Evolutionary conservation across 1,284 basidiomycete genomes (phyloP), one percentile per base, ranked within the genome.

Genomic region (Rhodotorula sp.): DNA sequence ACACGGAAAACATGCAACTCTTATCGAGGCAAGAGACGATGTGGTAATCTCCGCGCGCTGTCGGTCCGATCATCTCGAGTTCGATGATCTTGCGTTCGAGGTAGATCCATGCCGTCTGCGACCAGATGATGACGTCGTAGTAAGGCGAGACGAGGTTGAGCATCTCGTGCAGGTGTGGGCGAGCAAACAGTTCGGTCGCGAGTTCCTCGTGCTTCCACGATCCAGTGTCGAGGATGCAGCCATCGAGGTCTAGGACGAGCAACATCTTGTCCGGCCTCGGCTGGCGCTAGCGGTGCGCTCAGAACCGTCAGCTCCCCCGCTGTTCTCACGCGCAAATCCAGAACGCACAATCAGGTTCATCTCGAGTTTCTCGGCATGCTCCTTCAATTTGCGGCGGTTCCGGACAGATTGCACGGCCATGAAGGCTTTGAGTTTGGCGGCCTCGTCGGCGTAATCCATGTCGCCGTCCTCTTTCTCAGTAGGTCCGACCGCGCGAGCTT

Each of bases 1-100:
- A 93, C 6, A 95, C 90, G 6, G 87, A 89, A 79, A 95, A 95
- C 93, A 95, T 95, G 64, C 86, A 87, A 0, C 87, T 89, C 77
- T 91, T 89, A 83, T 95, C 92, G 22, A 93, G 84, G 33, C 79
- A 78, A 59, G 83, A 75, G 29, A 76, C 68, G 26, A 78, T 71
- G 42, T 91, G 86, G 80, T 93, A 93, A 75, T 85, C 51, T 3
- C 59, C 64, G 18, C 22, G 86, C 62, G 83, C 83, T 18, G 76
- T 71, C 58, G 85, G 85, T 0, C 85, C 83, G 29, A 91, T 91
- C 26, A 95, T 82, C 87, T 95, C 91, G 33, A 95, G 84, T 80
- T 95, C 93, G 24, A 91, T 87, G 7, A 96, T 84, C 81, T 95
- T 96, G 45, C 88, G 87, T 80, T 96, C 93, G 42, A 95, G 84